phyloP scores from a whole-genome alignment of 1,284 basidiomycete genomes.

The Leccinum insigne region DNA sequence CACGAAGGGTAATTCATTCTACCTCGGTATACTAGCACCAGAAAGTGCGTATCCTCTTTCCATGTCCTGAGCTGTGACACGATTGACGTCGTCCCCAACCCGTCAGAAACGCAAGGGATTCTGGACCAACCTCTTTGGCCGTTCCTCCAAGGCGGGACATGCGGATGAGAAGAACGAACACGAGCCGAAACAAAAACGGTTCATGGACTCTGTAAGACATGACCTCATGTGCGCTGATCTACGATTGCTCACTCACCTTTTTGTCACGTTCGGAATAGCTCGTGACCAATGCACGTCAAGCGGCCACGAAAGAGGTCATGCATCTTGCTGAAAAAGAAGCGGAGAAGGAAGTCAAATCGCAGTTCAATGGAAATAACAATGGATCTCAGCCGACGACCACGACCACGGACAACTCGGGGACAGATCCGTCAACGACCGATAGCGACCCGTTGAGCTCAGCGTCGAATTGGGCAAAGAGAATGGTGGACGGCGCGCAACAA shows the following conservation, averaged over 20 bases:
- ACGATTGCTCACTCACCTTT: neutral
- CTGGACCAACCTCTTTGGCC: conserved; percentile 13
- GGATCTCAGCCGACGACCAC: conserved; percentile 9
- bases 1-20: neutral
- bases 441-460: conserved; percentile 6
- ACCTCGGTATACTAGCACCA: neutral
- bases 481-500: conserved; percentile 16
- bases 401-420: neutral
- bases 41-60: conserved; percentile 8
- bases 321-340: conserved; percentile 17
- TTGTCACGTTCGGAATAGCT: conserved; percentile 4
- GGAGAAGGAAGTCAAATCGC: conserved; percentile 8
- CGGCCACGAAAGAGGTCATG: conserved; percentile 5
- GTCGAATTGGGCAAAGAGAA: conserved; percentile 21
- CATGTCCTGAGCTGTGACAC: neutral
- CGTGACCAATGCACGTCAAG: conserved; percentile 7
- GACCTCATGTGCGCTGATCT: too few relatives aligned
- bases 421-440: conserved; percentile 1
- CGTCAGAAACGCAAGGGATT: conserved; percentile 24
- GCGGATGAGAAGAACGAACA: conserved; percentile 1
- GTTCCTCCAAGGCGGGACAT: conserved; percentile 6
- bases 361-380: neutral
- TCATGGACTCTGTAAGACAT: conserved; percentile 16
- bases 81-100: neutral
- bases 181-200: conserved; percentile 6